Evolutionary conservation across 108 stramenopile genomes (phyloP), one percentile per base, ranked within the genome.

Genomic region (Skeletonema potamos): DNA sequence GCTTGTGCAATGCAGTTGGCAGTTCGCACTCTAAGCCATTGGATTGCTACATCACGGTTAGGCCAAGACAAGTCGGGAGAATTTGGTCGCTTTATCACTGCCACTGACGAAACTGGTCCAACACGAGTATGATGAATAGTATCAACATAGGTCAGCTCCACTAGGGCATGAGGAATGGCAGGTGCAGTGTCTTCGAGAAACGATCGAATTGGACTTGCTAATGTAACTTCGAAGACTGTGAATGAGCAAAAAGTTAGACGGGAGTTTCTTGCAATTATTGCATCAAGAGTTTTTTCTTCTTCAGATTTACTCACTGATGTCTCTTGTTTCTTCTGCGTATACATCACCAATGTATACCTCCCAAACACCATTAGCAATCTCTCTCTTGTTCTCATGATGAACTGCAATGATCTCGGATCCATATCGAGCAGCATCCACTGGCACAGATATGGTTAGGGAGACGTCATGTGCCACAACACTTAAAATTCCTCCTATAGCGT

Each of bases 401-500:
- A 87, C 77, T 26, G 72, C 51, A 13, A 74, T 55, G 43, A 87
- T 83, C 33, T 68, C 30, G 24, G 55, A 72, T n/a, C 83, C 86
- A 15, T 6, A 29, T 22, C 54, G 67, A 12, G 54, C 24, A 46
- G 82, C 60, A 2, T 63, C 66, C 1, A 66, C 27, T 43, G 77
- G 77, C 15, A 82, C 71, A 15, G 51, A 44, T 62, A 91, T 74
- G 12, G 70, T 64, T 9, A 91, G 39, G 11, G 32, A 54, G 33
- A 83, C 77, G 64, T 77, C 76, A 59, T 91, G 87, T 9, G 87
- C 90, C 18, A 86, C 87, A 46, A 88, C 80, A 34, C 72, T 72
- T 2, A 88, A 44, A 34, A 87, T 68, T 27, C 90, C 90, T 37
- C 90, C 90, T 15, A 91, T 33, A 58, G 85, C 85, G 64, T 91